phyloP scores from a whole-genome alignment of 345 rosid genomes.

The Limnanthes douglasii region DNA sequence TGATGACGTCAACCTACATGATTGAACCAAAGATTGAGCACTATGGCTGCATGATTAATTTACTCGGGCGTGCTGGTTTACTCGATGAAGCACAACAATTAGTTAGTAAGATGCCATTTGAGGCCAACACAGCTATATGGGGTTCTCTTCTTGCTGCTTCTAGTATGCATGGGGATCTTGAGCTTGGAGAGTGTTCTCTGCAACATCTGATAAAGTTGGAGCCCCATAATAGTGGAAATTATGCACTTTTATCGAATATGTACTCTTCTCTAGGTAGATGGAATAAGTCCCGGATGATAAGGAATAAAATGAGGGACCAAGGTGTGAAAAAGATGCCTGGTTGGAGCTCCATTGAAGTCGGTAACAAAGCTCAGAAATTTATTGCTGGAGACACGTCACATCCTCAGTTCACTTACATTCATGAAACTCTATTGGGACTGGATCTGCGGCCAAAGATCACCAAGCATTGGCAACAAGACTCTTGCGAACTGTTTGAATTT shows the following conservation, averaged over 20 bases:
- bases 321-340: constrained; percentile 52
- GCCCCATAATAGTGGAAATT: constrained; percentile 71
- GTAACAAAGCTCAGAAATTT: constrained; percentile 29
- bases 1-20: constrained; percentile 25
- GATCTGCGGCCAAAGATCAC: constrained; percentile 19
- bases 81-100: constrained; percentile 44
- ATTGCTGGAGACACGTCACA: constrained; percentile 35
- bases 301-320: constrained; percentile 44
- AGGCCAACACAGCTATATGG: constrained; percentile 64
- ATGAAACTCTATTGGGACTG: constrained; percentile 21
- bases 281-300: constrained; percentile 38
- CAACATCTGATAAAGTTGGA: constrained; percentile 38
- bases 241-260: constrained; percentile 40
- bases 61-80: constrained; percentile 50
- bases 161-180: constrained; percentile 31
- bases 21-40: constrained; percentile 48
- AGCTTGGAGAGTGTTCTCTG: constrained; percentile 47
- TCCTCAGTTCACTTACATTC: constrained; percentile 21
- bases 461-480: constrained; percentile 7
- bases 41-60: constrained; percentile 63
- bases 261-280: constrained; percentile 46
- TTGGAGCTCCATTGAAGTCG: constrained; percentile 48
- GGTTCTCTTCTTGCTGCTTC: constrained; percentile 74
- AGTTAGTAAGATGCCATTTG: constrained; percentile 37
- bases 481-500: constrained; percentile 1